Evolutionary conservation across 768 basidiomycete species (phyloP).

Genomic region (Agrocybe chaxingu): DNA sequence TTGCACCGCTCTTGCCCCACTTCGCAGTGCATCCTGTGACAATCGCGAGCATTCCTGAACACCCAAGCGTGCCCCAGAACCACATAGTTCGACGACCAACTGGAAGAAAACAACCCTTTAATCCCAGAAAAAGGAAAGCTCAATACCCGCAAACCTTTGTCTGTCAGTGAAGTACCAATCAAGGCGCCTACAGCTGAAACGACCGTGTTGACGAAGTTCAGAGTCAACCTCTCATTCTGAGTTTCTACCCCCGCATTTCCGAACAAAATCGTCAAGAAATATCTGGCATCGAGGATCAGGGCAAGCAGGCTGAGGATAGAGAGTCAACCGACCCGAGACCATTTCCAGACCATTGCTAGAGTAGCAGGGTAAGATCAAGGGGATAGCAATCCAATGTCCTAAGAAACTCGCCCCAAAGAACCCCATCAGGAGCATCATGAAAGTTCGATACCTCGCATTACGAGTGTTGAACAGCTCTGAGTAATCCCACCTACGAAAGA

Average conservation of each 20-base stretch:
- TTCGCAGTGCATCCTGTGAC: constrained; percentile 41
- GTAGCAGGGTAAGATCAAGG: not conserved
- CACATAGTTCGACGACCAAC: constrained; percentile 43
- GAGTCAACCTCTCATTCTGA: constrained; percentile 34
- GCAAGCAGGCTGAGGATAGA: not conserved
- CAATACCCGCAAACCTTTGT: constrained; percentile 26
- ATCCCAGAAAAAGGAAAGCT: not conserved
- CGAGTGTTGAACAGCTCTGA: constrained; percentile 44
- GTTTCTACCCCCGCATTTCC: constrained; percentile 34
- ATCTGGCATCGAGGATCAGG: constrained; percentile 19
- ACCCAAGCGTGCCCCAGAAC: constrained; percentile 44
- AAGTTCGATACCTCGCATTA: constrained; percentile 43
- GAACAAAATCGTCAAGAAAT: constrained; percentile 42
- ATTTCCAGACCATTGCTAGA: constrained; percentile 54
- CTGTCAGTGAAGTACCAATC: constrained; percentile 37
- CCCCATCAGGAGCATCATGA: constrained; percentile 50
- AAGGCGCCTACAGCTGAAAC: constrained; percentile 38
- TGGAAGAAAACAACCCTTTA: constrained; percentile 5
- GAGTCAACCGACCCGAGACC: constrained; percentile 38
- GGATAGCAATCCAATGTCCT: not conserved
- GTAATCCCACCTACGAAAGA: constrained; percentile 44
- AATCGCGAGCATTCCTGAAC: constrained; percentile 35
- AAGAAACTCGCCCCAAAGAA: constrained; percentile 41
- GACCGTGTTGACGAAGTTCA: constrained; percentile 42
- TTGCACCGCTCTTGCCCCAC: constrained; percentile 32